Conservation (phyloP, 305 asterid species). For the Fraxinus baroniana region DNA sequence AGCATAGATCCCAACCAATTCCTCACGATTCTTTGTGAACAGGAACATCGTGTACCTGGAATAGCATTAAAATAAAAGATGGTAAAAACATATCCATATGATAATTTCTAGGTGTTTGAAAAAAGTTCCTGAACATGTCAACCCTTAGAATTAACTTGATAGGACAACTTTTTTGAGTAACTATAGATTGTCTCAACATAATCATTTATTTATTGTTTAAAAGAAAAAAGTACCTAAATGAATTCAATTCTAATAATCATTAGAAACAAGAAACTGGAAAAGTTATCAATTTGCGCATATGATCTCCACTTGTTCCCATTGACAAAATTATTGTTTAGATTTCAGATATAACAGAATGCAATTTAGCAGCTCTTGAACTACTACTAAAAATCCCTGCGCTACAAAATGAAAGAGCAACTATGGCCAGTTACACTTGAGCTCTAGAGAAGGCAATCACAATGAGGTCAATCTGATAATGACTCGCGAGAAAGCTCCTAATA, state of each 20-base stretch:
- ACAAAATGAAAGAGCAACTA: not conserved
- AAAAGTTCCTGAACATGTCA: not conserved
- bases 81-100: not conserved
- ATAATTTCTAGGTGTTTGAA: not conserved
- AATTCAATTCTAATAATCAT: too few species aligned
- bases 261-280: too few species aligned
- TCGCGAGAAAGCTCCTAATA: not conserved
- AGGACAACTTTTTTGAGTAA: not conserved
- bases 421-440: not conserved
- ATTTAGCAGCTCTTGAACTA: not conserved
- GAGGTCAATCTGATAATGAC: not conserved
- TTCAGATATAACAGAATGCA: too few species aligned
- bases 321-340: too few species aligned
- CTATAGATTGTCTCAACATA: not conserved
- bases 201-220: too few species aligned
- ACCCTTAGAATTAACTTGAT: not conserved
- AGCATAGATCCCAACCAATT: slow-evolving; percentile 93
- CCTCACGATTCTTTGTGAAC: slow-evolving; percentile 80
- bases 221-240: too few species aligned
- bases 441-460: not conserved
- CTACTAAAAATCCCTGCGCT: not conserved
- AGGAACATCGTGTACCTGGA: slow-evolving; percentile 93
- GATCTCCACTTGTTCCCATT: too few species aligned
- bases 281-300: too few species aligned
- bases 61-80: slow-evolving; percentile 22